phyloP scores from a whole-genome alignment of 306 rosid genomes.

The Prunus persica region Prunus_persica_NCBIv2 NC_034014.1:27137001-27137500 shows the following conservation, averaged over 20 bases:
- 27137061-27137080: slow-evolving; percentile 44
- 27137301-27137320: background rate
- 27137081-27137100: slow-evolving; percentile 26
- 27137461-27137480: background rate
- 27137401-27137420: slow-evolving; percentile 41
- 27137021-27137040: slow-evolving; percentile 42
- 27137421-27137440: slow-evolving; percentile 20
- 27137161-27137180: background rate
- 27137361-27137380: slow-evolving; percentile 42
- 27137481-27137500: background rate
- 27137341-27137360: background rate
- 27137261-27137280: slow-evolving; percentile 44
- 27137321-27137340: background rate
- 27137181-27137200: slow-evolving; percentile 34
- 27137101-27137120: slow-evolving; percentile 31
- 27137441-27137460: slow-evolving; percentile 28
- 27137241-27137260: slow-evolving; percentile 17
- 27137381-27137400: slow-evolving; percentile 42
- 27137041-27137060: slow-evolving; percentile 40
- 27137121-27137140: background rate
- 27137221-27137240: slow-evolving; percentile 46
- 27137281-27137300: background rate
- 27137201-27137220: slow-evolving; percentile 53
- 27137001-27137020: slow-evolving; percentile 44
- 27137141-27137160: background rate